Evolutionary conservation across 2,329 filamentous ascomycete species (phyloP).

Genomic region (Tympanopsis confertula): DNA sequence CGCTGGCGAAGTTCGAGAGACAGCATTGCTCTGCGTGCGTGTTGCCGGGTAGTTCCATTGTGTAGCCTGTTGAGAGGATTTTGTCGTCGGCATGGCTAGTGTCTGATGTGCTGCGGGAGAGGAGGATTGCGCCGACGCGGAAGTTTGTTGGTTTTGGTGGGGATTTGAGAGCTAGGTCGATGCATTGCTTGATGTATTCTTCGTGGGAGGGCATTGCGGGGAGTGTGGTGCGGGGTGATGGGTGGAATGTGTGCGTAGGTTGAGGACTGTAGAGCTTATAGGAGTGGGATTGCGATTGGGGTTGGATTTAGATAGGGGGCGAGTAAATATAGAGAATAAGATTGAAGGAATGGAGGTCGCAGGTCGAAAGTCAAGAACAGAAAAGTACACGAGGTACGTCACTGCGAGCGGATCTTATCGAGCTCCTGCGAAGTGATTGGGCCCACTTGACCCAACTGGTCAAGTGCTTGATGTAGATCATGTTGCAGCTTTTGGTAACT

Average conservation of each 20-base stretch:
- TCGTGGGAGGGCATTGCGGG: not conserved
- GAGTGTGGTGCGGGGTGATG: not conserved
- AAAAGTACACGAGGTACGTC: too few species aligned
- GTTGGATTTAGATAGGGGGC: too few species aligned
- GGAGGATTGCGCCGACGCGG: constrained; percentile 1
- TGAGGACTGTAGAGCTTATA: not conserved
- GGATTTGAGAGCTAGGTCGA: not conserved
- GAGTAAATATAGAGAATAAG: not conserved
- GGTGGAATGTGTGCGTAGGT: not conserved
- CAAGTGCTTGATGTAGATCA: too few species aligned
- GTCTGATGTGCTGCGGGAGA: not conserved
- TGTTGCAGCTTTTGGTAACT: too few species aligned
- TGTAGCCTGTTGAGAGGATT: constrained; percentile 48
- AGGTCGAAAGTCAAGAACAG: too few species aligned
- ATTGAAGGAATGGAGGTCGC: not conserved
- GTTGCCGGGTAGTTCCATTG: constrained; percentile 49
- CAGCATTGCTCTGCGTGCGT: constrained; percentile 58
- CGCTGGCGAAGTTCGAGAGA: constrained; percentile 35
- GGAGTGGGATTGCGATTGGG: too few species aligned
- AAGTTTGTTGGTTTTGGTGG: constrained; percentile 1
- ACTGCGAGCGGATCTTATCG: too few species aligned
- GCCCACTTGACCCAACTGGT: too few species aligned
- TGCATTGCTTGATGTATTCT: not conserved
- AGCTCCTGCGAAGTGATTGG: too few species aligned
- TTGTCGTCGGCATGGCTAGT: constrained; percentile 12